These are phyloP conservation scores for Nakaseomyces uthaithaninus DNA, from an alignment of 1,139 yeast species.

Conservation along the genomic window DNA sequence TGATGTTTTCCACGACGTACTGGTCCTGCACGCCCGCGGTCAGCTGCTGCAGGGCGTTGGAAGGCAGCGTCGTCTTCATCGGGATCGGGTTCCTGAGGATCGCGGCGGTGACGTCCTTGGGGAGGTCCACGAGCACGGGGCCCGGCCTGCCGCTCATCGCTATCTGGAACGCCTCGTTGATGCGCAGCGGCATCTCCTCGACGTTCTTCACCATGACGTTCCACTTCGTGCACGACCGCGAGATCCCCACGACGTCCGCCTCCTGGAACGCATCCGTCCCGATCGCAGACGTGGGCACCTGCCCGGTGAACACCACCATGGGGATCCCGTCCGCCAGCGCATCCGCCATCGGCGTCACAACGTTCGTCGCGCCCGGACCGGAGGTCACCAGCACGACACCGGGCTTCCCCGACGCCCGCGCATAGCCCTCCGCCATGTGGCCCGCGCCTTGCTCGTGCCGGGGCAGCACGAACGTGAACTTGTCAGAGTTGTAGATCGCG, in stretches of 20 bases:
- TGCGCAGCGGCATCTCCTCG: constrained; percentile 88
- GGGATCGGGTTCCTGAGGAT: constrained; percentile 83
- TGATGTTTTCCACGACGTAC: constrained; percentile 66
- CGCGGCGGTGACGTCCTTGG: constrained; percentile 95
- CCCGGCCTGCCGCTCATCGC: constrained; percentile 97
- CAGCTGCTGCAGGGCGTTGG: constrained; percentile 63
- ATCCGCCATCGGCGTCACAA: constrained; percentile 94
- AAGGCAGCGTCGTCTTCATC: constrained; percentile 73
- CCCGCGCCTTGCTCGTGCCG: constrained; percentile 99
- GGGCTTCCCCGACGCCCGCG: constrained; percentile 91
- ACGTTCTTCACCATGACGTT: constrained; percentile 95
- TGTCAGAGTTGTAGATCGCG: constrained; percentile 86
- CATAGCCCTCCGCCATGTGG: constrained; percentile 99
- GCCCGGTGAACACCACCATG: constrained; percentile 94
- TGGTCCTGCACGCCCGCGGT: constrained; percentile 68
- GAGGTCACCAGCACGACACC: constrained; percentile 97
- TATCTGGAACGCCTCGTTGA: constrained; percentile 95
- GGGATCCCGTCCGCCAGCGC: constrained; percentile 98
- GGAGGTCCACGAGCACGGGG: constrained; percentile 93
- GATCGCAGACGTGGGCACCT: constrained; percentile 89
- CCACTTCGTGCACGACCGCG: constrained; percentile 97
- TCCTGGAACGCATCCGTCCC: constrained; percentile 99
- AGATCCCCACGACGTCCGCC: constrained; percentile 95
- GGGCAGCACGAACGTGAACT: constrained; percentile 85
- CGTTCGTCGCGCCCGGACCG: constrained; percentile 98